A percentile compares a stretch with the other conserved stretches of the same genome.
phyloP scores from a whole-genome alignment of 208 protist genomes.

The Tritrichomonas musculus region DNA sequence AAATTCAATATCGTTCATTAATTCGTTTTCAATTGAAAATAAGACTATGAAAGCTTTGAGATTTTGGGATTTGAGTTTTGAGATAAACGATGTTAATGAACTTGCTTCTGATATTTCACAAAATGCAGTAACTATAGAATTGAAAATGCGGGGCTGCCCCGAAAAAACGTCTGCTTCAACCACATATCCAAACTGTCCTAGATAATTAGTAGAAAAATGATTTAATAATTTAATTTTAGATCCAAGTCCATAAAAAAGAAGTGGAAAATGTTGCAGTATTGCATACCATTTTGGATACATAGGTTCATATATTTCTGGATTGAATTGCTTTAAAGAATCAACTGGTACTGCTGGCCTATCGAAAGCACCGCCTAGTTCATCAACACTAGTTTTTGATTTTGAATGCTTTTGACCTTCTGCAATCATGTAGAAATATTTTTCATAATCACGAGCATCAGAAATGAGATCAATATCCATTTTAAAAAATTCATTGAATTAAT shows the following conservation, averaged over 20 bases:
- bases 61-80: background rate
- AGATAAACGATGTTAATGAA: background rate
- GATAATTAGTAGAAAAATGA: background rate
- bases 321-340: background rate
- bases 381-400: background rate
- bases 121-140: background rate
- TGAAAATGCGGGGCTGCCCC: background rate
- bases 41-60: background rate
- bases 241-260: constrained; percentile 1
- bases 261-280: background rate
- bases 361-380: background rate
- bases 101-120: background rate
- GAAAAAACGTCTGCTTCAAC: background rate
- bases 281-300: background rate
- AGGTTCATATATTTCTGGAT: background rate
- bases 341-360: background rate
- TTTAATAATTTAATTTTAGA: background rate
- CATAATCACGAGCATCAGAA: background rate
- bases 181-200: background rate
- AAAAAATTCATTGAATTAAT: too few relatives aligned
- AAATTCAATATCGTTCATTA: background rate
- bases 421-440: background rate
- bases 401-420: background rate
- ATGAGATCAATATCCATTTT: too few relatives aligned
- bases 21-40: background rate